Base-by-base conservation (phyloP, 139 green algal species). In the Chlamydomonas applanata region DNA sequence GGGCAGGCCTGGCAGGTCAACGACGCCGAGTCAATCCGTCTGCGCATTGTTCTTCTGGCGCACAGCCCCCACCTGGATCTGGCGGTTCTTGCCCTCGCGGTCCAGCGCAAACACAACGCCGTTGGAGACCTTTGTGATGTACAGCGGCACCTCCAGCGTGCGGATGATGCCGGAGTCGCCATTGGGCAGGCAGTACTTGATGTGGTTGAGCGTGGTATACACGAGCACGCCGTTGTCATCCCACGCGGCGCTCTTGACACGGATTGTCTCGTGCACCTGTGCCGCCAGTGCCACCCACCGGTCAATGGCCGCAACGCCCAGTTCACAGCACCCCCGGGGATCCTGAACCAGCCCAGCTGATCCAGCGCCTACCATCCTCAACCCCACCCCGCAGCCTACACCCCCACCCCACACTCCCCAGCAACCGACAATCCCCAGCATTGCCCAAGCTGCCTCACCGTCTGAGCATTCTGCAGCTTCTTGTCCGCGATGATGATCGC, bases 181-280 rank as follows among this genome's bases (percentile, higher is more conserved):
- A 79, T 97, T 98, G 70, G 96, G 94, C 77, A 99, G 88, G 87
- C 94, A 98, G 89, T 97, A 97, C 84, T 99, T 99, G 84, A 99
- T 92, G 93, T 99, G 96, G 88, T 99, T 99, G 24, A 99, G 91
- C 3, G 95, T 99, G 60, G 95, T 98, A 90, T 99, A 99, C 22
- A 99, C 75, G 53, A 99, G 93, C 68, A 98, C 96, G 65, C 95
- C 94, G 69, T 72, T 89, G 80, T 98, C 93, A 72, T 99, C 96
- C 94, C 95, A 99, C 3, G 96, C 96, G 35, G 95, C 96, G 45
- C 72, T 89, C 89, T 89, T 89, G 30, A 89, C 84, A 44, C 96
- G 87, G 81, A 99, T 98, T 29, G 94, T 98, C 82, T 99, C 96
- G 75, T 99, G 96, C 73, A 99, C 91, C 44, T 86, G 87, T 70